Percentiles rank a stretch among this genome's conserved stretches.
Evolutionary conservation across 2,329 filamentous ascomycete species (phyloP).

Genomic region (Exophiala sideris): DNA sequence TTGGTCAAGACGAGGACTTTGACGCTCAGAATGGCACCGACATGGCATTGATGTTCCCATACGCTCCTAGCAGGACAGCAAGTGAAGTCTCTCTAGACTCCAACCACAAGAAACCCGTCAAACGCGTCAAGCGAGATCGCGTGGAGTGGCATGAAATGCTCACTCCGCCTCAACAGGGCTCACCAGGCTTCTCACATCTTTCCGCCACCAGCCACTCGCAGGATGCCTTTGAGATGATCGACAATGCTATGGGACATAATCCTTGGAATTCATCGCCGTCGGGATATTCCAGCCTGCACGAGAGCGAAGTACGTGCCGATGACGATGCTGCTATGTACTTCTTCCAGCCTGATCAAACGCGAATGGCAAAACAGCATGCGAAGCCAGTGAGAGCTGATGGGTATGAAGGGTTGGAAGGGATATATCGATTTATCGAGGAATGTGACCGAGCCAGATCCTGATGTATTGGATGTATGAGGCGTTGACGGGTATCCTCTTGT

Average conservation of each 20-base stretch:
- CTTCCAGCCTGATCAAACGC: constrained; percentile 23
- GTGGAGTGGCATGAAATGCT: constrained; percentile 60
- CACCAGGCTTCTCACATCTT: constrained; percentile 25
- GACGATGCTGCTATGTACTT: constrained; percentile 34
- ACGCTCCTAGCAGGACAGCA: constrained; percentile 62
- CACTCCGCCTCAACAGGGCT: constrained; percentile 36
- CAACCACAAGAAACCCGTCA: constrained; percentile 31
- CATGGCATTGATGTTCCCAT: constrained; percentile 80
- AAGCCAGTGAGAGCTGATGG: constrained; percentile 26
- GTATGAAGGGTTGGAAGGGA: constrained; percentile 63
- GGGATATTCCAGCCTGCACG: constrained; percentile 57
- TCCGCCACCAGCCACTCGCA: constrained; percentile 29
- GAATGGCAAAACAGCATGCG: constrained; percentile 12
- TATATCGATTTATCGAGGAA: constrained; percentile 63
- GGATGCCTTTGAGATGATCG: constrained; percentile 18
- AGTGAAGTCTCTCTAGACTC: constrained; percentile 44
- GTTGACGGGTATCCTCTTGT: too few relatives aligned
- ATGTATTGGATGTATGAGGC: background rate
- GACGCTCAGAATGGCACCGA: constrained; percentile 63
- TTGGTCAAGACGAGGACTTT: constrained; percentile 77
- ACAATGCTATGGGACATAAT: constrained; percentile 46
- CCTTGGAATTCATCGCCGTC: constrained; percentile 55
- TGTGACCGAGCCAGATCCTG: constrained; percentile 50
- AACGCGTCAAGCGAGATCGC: constrained; percentile 36
- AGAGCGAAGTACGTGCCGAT: constrained; percentile 41